Percentiles rank a stretch among this genome's conserved stretches.
Evolutionary conservation across 2,329 filamentous ascomycete species (phyloP).

Genomic region (Trichoderma sp.): DNA sequence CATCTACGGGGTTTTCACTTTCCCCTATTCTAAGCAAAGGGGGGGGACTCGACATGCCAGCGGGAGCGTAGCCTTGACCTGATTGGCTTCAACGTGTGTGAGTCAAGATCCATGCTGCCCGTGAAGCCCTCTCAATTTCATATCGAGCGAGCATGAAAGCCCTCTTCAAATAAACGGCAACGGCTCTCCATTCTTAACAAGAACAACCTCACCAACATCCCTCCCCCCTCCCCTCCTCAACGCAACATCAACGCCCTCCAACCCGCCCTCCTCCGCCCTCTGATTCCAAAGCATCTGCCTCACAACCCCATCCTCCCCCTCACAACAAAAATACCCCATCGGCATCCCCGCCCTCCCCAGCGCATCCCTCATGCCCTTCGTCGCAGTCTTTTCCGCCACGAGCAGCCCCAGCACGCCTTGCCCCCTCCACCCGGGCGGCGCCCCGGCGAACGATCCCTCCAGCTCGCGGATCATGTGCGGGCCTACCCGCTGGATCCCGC

Average conservation of each 20-base stretch:
- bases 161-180: background rate
- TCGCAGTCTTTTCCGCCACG: conserved; percentile 67
- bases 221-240: conserved; percentile 31
- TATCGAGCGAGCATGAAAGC: no score
- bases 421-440: conserved; percentile 70
- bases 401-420: conserved; percentile 67
- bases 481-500: conserved; percentile 47
- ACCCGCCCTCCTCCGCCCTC: conserved; percentile 58
- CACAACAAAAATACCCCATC: conserved; percentile 68
- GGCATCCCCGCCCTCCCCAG: conserved; percentile 66
- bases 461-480: conserved; percentile 70
- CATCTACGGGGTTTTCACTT: background rate
- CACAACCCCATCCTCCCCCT: conserved; percentile 54
- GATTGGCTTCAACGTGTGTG: background rate
- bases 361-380: conserved; percentile 73
- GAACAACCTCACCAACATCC: background rate
- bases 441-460: conserved; percentile 72
- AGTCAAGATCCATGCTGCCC: background rate
- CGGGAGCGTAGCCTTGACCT: background rate
- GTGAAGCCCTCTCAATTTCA: no score
- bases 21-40: background rate
- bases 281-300: conserved; percentile 73
- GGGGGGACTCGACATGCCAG: background rate
- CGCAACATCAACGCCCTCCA: conserved; percentile 58
- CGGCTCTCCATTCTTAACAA: conserved; percentile 2